Evolutionary conservation across 805 yeast species (phyloP).

Genomic region (Kluyveromyces dobzhanskii): DNA sequence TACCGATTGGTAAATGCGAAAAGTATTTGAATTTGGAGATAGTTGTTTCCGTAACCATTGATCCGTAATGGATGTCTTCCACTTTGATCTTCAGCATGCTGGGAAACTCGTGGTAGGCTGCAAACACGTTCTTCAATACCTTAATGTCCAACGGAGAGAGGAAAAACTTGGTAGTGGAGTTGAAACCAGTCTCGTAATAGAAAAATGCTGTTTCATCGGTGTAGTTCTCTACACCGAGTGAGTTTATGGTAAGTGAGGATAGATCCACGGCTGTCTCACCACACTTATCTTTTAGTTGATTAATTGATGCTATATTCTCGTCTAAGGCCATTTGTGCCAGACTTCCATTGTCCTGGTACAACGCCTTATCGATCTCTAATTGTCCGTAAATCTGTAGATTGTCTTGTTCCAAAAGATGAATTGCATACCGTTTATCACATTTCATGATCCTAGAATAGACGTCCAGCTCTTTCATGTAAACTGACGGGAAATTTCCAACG

Average conservation of each 20-base stretch:
- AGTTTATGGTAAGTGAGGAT: constrained; percentile 9
- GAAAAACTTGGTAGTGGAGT: constrained; percentile 56
- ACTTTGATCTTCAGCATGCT: constrained; percentile 48
- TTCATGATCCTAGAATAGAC: constrained; percentile 61
- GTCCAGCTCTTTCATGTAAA: constrained; percentile 30
- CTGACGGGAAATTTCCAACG: constrained; percentile 50
- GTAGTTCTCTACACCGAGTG: constrained; percentile 12
- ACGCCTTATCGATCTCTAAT: constrained; percentile 46
- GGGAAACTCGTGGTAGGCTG: constrained; percentile 62
- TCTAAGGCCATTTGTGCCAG: constrained; percentile 47
- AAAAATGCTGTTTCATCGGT: constrained; percentile 44
- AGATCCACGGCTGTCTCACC: not conserved
- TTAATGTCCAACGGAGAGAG: constrained; percentile 75
- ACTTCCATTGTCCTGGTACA: constrained; percentile 53
- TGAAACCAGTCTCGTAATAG: constrained; percentile 73
- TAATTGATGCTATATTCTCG: constrained; percentile 42
- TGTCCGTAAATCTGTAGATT: constrained; percentile 42
- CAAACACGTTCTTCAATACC: constrained; percentile 55
- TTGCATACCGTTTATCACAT: constrained; percentile 49
- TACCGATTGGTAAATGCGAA: constrained; percentile 76
- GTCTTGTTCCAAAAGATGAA: constrained; percentile 52
- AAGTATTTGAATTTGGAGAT: constrained; percentile 63
- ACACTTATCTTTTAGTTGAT: constrained; percentile 17
- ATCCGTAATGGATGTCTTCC: constrained; percentile 63
- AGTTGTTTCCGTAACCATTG: constrained; percentile 49